phyloP scores from a whole-genome alignment of 768 basidiomycete genomes.

The Gelatoporia subvermispora region DNA sequence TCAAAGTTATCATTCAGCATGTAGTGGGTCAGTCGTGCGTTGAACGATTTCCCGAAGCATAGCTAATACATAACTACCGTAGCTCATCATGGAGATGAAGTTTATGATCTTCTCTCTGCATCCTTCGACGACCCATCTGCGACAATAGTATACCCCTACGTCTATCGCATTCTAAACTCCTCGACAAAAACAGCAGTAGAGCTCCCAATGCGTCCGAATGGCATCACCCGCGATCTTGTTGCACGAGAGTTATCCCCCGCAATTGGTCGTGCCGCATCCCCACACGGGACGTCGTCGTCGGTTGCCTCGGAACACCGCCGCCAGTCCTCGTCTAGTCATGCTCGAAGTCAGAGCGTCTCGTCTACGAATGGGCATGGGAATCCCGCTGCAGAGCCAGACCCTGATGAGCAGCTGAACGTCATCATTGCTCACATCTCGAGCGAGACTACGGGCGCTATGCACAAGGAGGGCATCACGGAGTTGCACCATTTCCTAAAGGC shows the following conservation, averaged over 20 bases:
- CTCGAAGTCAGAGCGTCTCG: constrained; percentile 64
- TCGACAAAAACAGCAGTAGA: constrained; percentile 42
- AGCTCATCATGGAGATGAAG: constrained; percentile 84
- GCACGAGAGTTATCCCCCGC: constrained; percentile 51
- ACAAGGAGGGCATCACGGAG: constrained; percentile 93
- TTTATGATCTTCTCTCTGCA: constrained; percentile 85
- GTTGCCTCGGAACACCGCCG: constrained; percentile 38
- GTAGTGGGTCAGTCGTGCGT: constrained; percentile 72
- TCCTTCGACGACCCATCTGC: constrained; percentile 96
- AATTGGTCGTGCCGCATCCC: constrained; percentile 68
- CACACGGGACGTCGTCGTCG: constrained; percentile 54
- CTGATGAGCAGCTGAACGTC: constrained; percentile 74
- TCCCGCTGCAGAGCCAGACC: constrained; percentile 77
- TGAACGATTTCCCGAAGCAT: background rate
- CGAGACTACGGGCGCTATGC: constrained; percentile 82
- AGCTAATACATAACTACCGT: constrained; percentile 7
- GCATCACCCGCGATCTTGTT: constrained; percentile 29
- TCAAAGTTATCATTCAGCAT: constrained; percentile 98
- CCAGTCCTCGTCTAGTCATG: constrained; percentile 57
- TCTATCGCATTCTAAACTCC: constrained; percentile 86
- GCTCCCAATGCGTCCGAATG: constrained; percentile 21
- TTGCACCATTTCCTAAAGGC: constrained; percentile 91
- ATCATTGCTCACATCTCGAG: constrained; percentile 86
- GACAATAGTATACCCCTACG: constrained; percentile 95
- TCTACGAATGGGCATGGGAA: constrained; percentile 51